Percentiles rank a stretch among this genome's conserved stretches.
Conservation (phyloP, 2,329 filamentous ascomycete species). For the Colletotrichum sp. region DNA sequence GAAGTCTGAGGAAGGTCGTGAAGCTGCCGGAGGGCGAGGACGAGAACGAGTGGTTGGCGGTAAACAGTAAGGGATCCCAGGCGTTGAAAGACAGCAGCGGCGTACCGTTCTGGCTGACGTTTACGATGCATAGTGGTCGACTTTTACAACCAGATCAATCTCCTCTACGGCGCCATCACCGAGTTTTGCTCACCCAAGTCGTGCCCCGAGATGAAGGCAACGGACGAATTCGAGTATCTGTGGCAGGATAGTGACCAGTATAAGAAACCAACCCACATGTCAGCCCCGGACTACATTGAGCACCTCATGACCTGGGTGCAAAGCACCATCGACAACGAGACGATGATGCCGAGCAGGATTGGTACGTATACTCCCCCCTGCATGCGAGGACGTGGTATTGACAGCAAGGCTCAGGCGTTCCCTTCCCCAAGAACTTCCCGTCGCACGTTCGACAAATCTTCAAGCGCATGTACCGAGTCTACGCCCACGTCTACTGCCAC, state of each 20-base stretch:
- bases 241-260: slow-evolving; percentile 97
- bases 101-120: slow-evolving; percentile 27
- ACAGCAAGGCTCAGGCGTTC: slow-evolving; percentile 66
- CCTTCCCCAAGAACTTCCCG: slow-evolving; percentile 93
- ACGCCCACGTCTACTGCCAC: slow-evolving; percentile 99
- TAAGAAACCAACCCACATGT: slow-evolving; percentile 97
- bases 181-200: slow-evolving; percentile 98
- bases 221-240: slow-evolving; percentile 99
- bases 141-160: slow-evolving; percentile 99
- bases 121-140: slow-evolving; percentile 78
- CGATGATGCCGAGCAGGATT: slow-evolving; percentile 92
- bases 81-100: neutral
- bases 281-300: slow-evolving; percentile 96
- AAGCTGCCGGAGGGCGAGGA: slow-evolving; percentile 97
- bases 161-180: slow-evolving; percentile 97
- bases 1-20: slow-evolving; percentile 93
- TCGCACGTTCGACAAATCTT: slow-evolving; percentile 92
- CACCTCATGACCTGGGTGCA: slow-evolving; percentile 98
- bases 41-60: slow-evolving; percentile 96
- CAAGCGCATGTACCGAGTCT: slow-evolving; percentile 98
- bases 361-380: slow-evolving; percentile 49
- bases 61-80: slow-evolving; percentile 76
- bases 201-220: slow-evolving; percentile 99
- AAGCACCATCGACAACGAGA: slow-evolving; percentile 92
- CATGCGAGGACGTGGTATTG: neutral